phyloP scores from a whole-genome alignment of 2,329 filamentous ascomycete genomes.

The Ustilaginoidea virens region DNA sequence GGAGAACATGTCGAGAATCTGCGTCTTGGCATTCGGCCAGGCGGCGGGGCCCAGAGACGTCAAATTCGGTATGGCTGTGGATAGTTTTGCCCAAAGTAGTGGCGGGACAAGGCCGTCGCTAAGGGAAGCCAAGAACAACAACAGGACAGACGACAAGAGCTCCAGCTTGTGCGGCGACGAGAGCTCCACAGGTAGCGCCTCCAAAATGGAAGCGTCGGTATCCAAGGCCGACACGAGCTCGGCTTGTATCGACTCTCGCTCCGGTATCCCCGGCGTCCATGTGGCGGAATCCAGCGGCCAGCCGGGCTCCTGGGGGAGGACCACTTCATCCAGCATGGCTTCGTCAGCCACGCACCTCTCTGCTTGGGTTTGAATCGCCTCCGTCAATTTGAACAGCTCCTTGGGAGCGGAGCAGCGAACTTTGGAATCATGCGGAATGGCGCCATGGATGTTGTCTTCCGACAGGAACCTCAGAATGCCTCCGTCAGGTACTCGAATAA shows the following conservation, averaged over 20 bases:
- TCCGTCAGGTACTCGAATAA: slow-evolving; percentile 72
- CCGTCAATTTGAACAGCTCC: slow-evolving; percentile 79
- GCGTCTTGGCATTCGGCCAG: slow-evolving; percentile 28
- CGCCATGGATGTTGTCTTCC: slow-evolving; percentile 23
- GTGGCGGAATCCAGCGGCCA: slow-evolving; percentile 42
- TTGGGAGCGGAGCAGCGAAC: slow-evolving; percentile 69
- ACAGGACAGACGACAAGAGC: slow-evolving; percentile 51
- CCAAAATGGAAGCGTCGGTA: slow-evolving; percentile 44
- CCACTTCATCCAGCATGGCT: slow-evolving; percentile 41
- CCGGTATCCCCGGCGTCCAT: slow-evolving; percentile 14
- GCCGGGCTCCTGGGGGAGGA: slow-evolving; percentile 35
- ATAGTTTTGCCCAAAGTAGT: slow-evolving; percentile 54
- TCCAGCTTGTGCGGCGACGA: slow-evolving; percentile 57
- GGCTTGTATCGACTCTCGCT: slow-evolving; percentile 15
- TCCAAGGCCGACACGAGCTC: slow-evolving; percentile 55
- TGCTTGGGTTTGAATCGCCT: slow-evolving; percentile 48
- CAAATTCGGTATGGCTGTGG: slow-evolving; percentile 35
- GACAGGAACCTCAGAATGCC: slow-evolving; percentile 46
- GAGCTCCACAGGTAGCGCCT: slow-evolving; percentile 46
- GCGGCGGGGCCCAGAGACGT: slow-evolving; percentile 10
- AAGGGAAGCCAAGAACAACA: slow-evolving; percentile 60
- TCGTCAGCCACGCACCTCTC: slow-evolving; percentile 44
- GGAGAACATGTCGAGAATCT: slow-evolving; percentile 58
- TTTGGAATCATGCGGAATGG: slow-evolving; percentile 38
- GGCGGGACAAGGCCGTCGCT: slow-evolving; percentile 65